Base-by-base conservation (phyloP, 2,329 filamentous ascomycete species). In the Apiospora kogelbergensis region DNA sequence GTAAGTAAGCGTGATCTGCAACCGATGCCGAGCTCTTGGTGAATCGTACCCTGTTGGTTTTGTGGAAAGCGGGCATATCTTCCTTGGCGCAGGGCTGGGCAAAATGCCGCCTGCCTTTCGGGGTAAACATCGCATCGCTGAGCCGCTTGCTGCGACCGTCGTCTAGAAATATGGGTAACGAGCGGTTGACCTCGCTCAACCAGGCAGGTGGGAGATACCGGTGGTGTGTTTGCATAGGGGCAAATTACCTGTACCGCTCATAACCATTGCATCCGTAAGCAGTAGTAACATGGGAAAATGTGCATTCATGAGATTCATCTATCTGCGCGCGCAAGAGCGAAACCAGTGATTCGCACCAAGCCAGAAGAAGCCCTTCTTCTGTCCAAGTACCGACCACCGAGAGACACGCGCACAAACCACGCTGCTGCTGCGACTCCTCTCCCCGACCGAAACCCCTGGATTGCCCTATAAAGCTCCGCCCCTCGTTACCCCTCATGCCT, bases 271-370 rank as follows among this genome's bases (percentile, higher is more conserved):
- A 33, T 33, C 33, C 33, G 46, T 20, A 15, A 15, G 10, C 15
- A 26, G 7, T 30, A 53, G 26, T 53, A 20, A 53, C 30, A 57
- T 45, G 13, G 40, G 41, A 37, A 65, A 33, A 41, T 33, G 22
- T 65, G 44, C 41, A 42, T 65, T 65, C 63, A 65, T 65, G 53
- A 65, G 41, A 45, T 33, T 65, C 63, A 22, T 65, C 63, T 65
- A 65, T 65, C 41, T 33, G 63, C 63, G 63, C 45, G 63, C 33
- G 24, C 13, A 42, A 60, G 22, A 45, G 41, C 60, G 22, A 30
- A 44, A 11, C 40, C 40, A 44, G 63, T 42, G 63, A 41, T 37
- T 13, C 17, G 22, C 1, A 60, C 53, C 53, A n/a, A 60, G 7
- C 48, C 9, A 60, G 53, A 33, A 60, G 22, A 7, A 33, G 7